phyloP scores from a whole-genome alignment of 75 land plant species.

The Picea glauca region DNA sequence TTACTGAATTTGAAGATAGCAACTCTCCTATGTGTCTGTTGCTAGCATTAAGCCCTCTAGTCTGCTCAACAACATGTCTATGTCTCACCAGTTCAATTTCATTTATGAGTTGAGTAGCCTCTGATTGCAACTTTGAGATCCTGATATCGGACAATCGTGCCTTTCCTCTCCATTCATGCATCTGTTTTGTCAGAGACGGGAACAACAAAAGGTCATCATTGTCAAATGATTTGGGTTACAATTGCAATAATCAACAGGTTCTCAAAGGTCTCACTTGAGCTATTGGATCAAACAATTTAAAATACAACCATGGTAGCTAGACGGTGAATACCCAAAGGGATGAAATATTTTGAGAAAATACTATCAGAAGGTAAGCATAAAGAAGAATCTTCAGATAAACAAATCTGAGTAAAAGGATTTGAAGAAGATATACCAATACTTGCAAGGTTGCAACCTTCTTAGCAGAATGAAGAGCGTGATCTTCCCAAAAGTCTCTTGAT shows the following conservation, averaged over 20 bases:
- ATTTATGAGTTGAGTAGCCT: constrained; percentile 17
- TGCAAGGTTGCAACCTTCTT: constrained; percentile 23
- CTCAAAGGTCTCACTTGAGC: too few relatives aligned
- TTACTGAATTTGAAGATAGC: neutral
- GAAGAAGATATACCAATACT: constrained; percentile 18
- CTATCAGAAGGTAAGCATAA: too few relatives aligned
- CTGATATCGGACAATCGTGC: constrained; percentile 30
- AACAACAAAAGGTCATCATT: neutral
- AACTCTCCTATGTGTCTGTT: neutral
- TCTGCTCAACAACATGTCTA: constrained; percentile 18
- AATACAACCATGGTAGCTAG: neutral
- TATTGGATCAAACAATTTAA: neutral
- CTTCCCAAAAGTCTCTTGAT: constrained; percentile 49
- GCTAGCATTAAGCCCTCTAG: constrained; percentile 11
- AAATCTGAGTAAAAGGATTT: neutral
- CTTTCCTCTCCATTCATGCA: constrained; percentile 45
- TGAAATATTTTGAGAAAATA: neutral
- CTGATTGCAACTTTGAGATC: constrained; percentile 10
- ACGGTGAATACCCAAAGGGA: neutral
- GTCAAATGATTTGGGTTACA: neutral
- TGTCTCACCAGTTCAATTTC: constrained; percentile 4
- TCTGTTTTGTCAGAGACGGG: constrained; percentile 17
- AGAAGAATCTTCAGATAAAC: neutral
- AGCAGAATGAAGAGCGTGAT: constrained; percentile 44
- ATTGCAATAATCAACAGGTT: too few relatives aligned